phyloP scores from a whole-genome alignment of 345 rosid species.

The Cochlearia excelsa region DNA sequence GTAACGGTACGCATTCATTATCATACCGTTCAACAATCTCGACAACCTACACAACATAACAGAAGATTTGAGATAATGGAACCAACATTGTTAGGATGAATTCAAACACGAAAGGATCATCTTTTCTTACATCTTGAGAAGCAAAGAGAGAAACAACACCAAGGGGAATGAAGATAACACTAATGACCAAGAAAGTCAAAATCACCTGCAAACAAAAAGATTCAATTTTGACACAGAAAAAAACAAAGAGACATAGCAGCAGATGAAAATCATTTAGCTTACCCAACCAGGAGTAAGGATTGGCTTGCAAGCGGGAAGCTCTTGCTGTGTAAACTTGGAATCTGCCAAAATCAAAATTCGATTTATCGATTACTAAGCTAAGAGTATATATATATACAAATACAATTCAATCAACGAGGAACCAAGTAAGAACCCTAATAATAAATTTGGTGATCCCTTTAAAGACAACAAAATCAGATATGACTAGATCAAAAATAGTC shows the following conservation, averaged over 20 bases:
- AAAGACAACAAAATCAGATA: not conserved
- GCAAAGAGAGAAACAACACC: conserved; percentile 86
- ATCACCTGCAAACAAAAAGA: conserved; percentile 57
- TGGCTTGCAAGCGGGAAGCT: conserved; percentile 99
- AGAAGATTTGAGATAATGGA: conserved; percentile 14
- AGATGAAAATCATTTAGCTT: conserved; percentile 16
- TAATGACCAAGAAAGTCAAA: conserved; percentile 69
- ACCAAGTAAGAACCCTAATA: not conserved
- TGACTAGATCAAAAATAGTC: not conserved
- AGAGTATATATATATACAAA: not conserved
- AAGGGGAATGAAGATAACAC: conserved; percentile 86
- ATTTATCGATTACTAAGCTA: not conserved
- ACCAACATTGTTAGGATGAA: not conserved
- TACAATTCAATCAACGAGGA: not conserved
- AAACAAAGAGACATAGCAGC: too few relatives aligned
- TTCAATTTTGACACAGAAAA: too few relatives aligned
- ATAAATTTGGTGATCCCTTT: not conserved
- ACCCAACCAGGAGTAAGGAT: conserved; percentile 98
- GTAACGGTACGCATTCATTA: conserved; percentile 48
- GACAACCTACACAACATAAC: conserved; percentile 53
- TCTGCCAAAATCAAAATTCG: conserved; percentile 42
- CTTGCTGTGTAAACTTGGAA: conserved; percentile 92
- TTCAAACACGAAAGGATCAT: conserved; percentile 13
- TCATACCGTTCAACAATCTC: conserved; percentile 86
- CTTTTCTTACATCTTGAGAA: conserved; percentile 69